Evolutionary conservation across 2,329 filamentous ascomycete genomes (phyloP).

Genomic region (Microcera coccophila): DNA sequence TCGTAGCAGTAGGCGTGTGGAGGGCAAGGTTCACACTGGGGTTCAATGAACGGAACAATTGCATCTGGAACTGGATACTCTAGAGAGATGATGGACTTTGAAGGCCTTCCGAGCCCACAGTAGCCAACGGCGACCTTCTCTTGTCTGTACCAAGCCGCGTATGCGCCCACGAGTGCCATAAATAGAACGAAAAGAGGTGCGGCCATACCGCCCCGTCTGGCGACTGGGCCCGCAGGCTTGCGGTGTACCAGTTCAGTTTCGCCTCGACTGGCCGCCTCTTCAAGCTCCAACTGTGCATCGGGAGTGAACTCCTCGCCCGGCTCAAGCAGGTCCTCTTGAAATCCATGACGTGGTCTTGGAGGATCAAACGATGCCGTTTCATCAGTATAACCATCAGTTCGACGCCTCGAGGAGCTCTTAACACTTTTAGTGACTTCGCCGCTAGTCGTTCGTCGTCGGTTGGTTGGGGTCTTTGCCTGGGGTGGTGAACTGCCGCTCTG

Average conservation of each 20-base stretch:
- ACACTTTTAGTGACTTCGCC: slow-evolving; percentile 41
- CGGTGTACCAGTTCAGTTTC: slow-evolving; percentile 43
- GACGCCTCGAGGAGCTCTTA: slow-evolving; percentile 41
- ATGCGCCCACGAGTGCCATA: slow-evolving; percentile 64
- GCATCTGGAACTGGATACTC: slow-evolving; percentile 64
- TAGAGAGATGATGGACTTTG: slow-evolving; percentile 46
- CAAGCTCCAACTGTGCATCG: slow-evolving; percentile 78
- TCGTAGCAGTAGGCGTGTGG: slow-evolving; percentile 84
- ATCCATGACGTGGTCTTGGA: slow-evolving; percentile 16
- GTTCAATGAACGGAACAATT: slow-evolving; percentile 64
- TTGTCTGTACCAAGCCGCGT: slow-evolving; percentile 81
- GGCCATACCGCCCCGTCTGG: slow-evolving; percentile 48
- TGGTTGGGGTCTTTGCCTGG: slow-evolving; percentile 44
- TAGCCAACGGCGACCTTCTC: slow-evolving; percentile 97
- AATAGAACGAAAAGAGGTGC: slow-evolving; percentile 69
- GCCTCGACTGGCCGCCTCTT: slow-evolving; percentile 60
- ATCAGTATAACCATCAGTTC: slow-evolving; percentile 35
- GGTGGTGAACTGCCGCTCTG: slow-evolving; percentile 74
- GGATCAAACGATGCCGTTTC: slow-evolving; percentile 46
- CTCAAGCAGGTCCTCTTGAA: slow-evolving; percentile 50
- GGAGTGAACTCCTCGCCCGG: slow-evolving; percentile 91
- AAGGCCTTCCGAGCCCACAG: slow-evolving; percentile 74
- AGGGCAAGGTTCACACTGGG: slow-evolving; percentile 86
- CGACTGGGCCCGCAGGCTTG: slow-evolving; percentile 34
- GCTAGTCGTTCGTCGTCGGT: slow-evolving; percentile 48